Conservation (phyloP, 345 rosid species). For the Luvunga scandens region DNA sequence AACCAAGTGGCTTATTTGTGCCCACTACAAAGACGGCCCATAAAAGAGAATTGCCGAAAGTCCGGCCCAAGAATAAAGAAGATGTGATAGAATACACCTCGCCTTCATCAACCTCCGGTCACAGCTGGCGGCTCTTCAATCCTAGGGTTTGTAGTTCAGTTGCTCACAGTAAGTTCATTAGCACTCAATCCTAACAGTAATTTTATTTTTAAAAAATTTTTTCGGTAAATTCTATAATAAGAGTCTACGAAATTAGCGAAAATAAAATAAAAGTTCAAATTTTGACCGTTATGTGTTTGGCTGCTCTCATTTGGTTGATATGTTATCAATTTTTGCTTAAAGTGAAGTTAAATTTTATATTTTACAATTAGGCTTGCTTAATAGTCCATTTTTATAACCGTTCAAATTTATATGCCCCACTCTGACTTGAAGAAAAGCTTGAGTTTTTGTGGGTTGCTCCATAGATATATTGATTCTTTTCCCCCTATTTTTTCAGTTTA, state of each 20-base stretch:
- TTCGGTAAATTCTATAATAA: neutral
- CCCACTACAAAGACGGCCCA: neutral
- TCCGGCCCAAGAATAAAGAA: constrained; percentile 3
- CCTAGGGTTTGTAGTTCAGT: constrained; percentile 35
- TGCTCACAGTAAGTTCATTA: constrained; percentile 18
- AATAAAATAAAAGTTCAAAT: neutral
- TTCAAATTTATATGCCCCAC: neutral
- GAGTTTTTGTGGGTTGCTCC: neutral
- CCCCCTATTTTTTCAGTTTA: neutral
- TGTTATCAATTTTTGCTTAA: neutral
- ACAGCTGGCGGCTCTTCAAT: constrained; percentile 19
- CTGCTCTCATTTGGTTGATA: neutral
- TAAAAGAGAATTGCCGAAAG: neutral
- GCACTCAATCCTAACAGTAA: neutral
- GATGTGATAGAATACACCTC: constrained; percentile 33
- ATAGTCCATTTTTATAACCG: neutral
- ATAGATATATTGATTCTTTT: neutral
- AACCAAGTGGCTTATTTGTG: neutral
- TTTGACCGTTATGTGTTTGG: neutral
- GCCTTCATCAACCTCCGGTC: constrained; percentile 28
- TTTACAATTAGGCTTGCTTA: neutral
- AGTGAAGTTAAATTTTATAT: neutral
- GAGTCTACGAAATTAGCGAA: constrained; percentile 3
- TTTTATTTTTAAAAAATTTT: neutral
- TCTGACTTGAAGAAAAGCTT: neutral